phyloP scores from a whole-genome alignment of 306 rosid genomes.

The Quercus bicolor region DNA sequence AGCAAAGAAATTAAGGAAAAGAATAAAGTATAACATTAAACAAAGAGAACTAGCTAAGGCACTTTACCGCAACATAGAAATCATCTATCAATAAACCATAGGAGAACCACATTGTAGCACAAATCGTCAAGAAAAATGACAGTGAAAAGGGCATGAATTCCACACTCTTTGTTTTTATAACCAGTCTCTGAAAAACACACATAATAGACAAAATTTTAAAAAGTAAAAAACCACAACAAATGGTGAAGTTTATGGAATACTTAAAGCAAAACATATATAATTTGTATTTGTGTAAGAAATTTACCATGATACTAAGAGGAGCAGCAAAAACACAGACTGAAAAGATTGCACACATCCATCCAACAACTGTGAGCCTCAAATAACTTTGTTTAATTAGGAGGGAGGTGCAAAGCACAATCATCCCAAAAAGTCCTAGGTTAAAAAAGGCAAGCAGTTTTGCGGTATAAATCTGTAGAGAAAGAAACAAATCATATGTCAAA shows the following conservation, averaged over 20 bases:
- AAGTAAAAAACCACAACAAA: neutral
- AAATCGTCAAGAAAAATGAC: conserved; percentile 34
- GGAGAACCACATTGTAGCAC: conserved; percentile 39
- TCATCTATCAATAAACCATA: conserved; percentile 40
- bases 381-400: neutral
- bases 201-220: neutral
- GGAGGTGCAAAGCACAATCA: conserved; percentile 11
- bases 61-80: conserved; percentile 35
- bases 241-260: neutral
- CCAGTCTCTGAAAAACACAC: conserved; percentile 29
- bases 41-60: neutral
- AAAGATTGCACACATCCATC: conserved; percentile 32
- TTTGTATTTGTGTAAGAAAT: neutral
- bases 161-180: conserved; percentile 36
- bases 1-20: neutral
- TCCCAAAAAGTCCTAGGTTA: conserved; percentile 17
- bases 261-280: no score
- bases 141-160: conserved; percentile 39
- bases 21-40: neutral
- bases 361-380: conserved; percentile 16
- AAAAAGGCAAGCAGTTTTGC: conserved; percentile 24
- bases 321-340: conserved; percentile 45
- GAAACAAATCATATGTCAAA: neutral
- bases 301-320: conserved; percentile 47
- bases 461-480: conserved; percentile 23